Base-by-base conservation (phyloP, 208 protist species). In the Trypanosoma brucei region DNA sequence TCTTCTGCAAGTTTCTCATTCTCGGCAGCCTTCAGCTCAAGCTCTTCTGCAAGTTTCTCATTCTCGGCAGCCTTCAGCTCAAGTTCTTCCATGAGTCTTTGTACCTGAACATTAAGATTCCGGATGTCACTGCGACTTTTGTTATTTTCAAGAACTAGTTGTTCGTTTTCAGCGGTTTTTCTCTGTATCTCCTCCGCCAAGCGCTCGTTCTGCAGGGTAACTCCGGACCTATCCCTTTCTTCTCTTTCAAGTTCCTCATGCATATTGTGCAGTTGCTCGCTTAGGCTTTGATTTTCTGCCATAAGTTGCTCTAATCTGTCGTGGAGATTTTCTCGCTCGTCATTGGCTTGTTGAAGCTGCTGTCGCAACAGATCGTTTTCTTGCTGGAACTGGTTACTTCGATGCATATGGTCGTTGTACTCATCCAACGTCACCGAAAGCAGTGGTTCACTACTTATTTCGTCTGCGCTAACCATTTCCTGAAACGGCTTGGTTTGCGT, bases 381-480 rank as follows among this genome's bases (percentile, higher is more conserved):
- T 44, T 70, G 65, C 39, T 70, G 55, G 8, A 70, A 36, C 35
- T 70, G 65, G 35, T 59, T 70, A 40, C 50, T 37, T 34, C 65
- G 2, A 8, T 64, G 55, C 46, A 9, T 42, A 3, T 62, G 39
- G 42, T 79, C 48, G 7, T 36, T 42, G 57, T 72, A 70, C 59
- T 79, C 74, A 54, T 75, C 68, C 62, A 75, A 44, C 5, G 59
- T 65, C 22, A 79, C 68, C 0, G 73, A 67, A 33, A 70, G 49
- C 33, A 71, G 53, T 11, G 73, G 68, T 61, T 79, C 62, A 7
- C 1, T 2, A 11, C 2, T 39, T 42, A 79, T 42, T 59, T 2
- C 42, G 31, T 53, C 45, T 37, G 55, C 58, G 33, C 59, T 45
- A 38, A 73, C 8, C 1, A n/a, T 0, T n/a, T 59, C 65, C 3